Evolutionary conservation across 179 eudicot species (phyloP).

Genomic region (Amaranthus tricolor): DNA sequence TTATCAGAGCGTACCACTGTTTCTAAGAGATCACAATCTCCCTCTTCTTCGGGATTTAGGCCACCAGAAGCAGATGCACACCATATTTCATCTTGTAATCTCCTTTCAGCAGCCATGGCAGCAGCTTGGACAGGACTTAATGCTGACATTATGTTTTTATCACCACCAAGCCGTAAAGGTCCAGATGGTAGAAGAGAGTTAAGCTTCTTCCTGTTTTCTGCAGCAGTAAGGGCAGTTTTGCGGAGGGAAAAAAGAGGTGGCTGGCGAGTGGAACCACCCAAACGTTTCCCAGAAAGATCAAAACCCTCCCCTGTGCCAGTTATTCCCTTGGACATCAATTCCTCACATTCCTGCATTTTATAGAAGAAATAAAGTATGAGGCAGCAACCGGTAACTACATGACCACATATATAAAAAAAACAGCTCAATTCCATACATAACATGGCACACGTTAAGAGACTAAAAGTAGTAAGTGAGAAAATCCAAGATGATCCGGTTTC

Average conservation of each 20-base stretch:
- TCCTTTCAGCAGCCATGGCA: constrained; percentile 99
- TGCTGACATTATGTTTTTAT: constrained; percentile 64
- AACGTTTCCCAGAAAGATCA: constrained; percentile 80
- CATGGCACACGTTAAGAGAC: background rate
- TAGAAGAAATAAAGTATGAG: background rate
- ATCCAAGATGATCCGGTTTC: no score
- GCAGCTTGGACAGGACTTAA: constrained; percentile 93
- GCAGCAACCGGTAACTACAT: background rate
- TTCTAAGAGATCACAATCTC: constrained; percentile 27
- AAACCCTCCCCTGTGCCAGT: constrained; percentile 76
- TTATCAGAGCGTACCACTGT: constrained; percentile 14
- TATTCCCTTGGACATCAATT: constrained; percentile 74
- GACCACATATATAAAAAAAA: background rate
- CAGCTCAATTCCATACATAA: background rate
- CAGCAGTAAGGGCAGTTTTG: constrained; percentile 59
- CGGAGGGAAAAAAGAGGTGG: constrained; percentile 72
- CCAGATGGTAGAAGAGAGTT: constrained; percentile 71
- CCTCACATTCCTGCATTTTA: constrained; percentile 73
- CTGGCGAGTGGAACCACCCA: constrained; percentile 69
- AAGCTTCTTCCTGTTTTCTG: constrained; percentile 62
- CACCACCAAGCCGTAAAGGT: constrained; percentile 84
- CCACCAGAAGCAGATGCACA: constrained; percentile 61
- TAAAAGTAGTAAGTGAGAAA: no score
- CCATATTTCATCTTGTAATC: constrained; percentile 87
- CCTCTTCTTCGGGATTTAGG: constrained; percentile 42